Evolutionary conservation across 495 filamentous ascomycete species (phyloP), one percentile per base, ranked within the genome.

Genomic region (Hypoxylon fuscum): DNA sequence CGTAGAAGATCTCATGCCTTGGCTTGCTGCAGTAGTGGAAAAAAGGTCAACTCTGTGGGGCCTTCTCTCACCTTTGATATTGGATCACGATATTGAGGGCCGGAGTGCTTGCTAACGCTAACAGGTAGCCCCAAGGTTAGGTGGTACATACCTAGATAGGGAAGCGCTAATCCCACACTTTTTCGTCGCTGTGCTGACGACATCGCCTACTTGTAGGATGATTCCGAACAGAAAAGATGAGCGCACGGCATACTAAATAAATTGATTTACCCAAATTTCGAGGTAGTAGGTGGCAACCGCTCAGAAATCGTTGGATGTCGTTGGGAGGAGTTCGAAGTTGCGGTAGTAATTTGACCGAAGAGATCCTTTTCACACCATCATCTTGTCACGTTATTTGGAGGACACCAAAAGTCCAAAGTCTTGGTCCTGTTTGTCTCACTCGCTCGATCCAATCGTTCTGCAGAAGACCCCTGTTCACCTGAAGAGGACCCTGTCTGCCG

Each of bases 341-440:
- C 59, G 60, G 38, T 22, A 55, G 21, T 34, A 52, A 34, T 61
- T 48, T 25, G 68, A 35, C 57, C 59, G 54, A 59, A 27, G 45
- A 58, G 54, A 58, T 66, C 70, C 64, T 59, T 61, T 74, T 66
- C 72, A 78, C 74, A 76, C 73, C 76, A 72, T 67, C 66, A 63
- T 48, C 55, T 62, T 47, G 62, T 76, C 74, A 75, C 74, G 74
- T 75, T 79, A 74, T 72, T 71, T 70, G 44, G 68, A 69, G 67
- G 72, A 51, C 68, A 74, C 74, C 68, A 73, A 63, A 52, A 48
- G 66, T 37, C 43, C 60, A 61, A 64, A 64, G 64, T 70, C 70
- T 65, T 72, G 69, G 62, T 68, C 54, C 65, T 62, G 61, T 57
- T 41, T 64, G 67, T 72, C 65, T 73, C 61, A 64, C 47, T 48